A percentile compares a stretch with the other conserved stretches of the same genome.
Conservation (phyloP, 805 yeast species). For the Lipomyces mesembrius region DNA sequence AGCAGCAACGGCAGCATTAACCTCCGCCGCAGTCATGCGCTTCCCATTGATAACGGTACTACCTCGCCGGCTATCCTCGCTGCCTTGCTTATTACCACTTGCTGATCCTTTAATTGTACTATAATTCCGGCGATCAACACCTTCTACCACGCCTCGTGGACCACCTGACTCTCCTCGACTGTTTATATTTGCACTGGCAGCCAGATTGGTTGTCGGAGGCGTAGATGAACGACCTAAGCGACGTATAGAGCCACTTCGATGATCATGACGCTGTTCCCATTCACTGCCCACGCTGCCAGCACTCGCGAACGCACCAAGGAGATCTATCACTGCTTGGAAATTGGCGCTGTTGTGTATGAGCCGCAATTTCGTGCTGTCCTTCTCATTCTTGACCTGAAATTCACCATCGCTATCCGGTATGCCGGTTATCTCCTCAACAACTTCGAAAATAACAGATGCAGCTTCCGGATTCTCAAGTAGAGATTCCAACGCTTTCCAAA, state of each 20-base stretch:
- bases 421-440: constrained; percentile 28
- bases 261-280: constrained; percentile 35
- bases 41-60: constrained; percentile 22
- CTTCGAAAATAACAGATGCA: constrained; percentile 29
- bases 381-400: constrained; percentile 12
- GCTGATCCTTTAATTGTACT: constrained; percentile 22
- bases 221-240: constrained; percentile 26
- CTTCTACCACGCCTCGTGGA: constrained; percentile 4
- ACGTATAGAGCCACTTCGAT: constrained; percentile 11
- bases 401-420: constrained; percentile 14
- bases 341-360: constrained; percentile 30
- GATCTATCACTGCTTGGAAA: constrained; percentile 36
- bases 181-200: constrained; percentile 1
- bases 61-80: constrained; percentile 21
- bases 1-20: constrained; percentile 37
- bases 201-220: constrained; percentile 13
- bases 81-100: background rate
- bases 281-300: constrained; percentile 37
- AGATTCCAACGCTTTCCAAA: constrained; percentile 36
- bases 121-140: constrained; percentile 32
- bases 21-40: constrained; percentile 36
- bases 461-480: constrained; percentile 31
- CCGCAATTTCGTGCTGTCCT: constrained; percentile 7
- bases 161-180: background rate
- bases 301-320: constrained; percentile 40